phyloP scores from a whole-genome alignment of 805 yeast species.

The Yarrowia deformans region DNA sequence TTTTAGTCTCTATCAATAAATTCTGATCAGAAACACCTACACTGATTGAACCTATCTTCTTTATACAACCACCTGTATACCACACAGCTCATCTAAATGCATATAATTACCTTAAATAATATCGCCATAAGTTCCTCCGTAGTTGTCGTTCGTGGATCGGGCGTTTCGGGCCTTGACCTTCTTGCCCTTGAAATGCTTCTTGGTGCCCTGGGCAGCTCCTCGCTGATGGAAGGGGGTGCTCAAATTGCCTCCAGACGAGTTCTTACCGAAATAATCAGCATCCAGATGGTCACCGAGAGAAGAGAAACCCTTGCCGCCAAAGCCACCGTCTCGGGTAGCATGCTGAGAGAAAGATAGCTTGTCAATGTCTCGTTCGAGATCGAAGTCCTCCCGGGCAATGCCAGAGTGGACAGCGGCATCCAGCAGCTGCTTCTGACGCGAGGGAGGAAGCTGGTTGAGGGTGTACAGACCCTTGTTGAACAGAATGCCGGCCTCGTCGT shows the following conservation, averaged over 20 bases:
- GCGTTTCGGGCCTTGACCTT: conserved; percentile 59
- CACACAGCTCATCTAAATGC: too few species aligned
- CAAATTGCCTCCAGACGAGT: conserved; percentile 66
- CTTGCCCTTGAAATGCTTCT: conserved; percentile 79
- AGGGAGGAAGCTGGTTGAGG: conserved; percentile 68
- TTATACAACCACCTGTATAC: not conserved
- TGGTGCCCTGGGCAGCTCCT: conserved; percentile 50
- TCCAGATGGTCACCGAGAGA: conserved; percentile 86
- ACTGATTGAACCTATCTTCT: too few species aligned
- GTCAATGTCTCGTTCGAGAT: conserved; percentile 71
- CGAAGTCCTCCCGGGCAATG: conserved; percentile 56
- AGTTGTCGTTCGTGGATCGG: conserved; percentile 31
- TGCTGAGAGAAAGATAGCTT: conserved; percentile 82
- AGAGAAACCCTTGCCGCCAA: conserved; percentile 53
- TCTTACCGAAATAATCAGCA: conserved; percentile 80
- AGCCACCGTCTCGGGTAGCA: conserved; percentile 58
- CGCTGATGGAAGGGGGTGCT: conserved; percentile 73
- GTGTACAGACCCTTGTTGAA: conserved; percentile 82
- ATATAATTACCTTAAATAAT: conserved; percentile 2
- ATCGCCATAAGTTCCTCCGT: conserved; percentile 37
- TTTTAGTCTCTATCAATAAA: too few species aligned
- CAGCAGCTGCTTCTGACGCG: conserved; percentile 69
- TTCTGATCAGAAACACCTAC: too few species aligned
- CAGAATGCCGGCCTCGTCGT: conserved; percentile 64
- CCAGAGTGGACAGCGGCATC: conserved; percentile 55